These are phyloP conservation scores for Verticillium zaregamsianum DNA, from an alignment of 2,329 filamentous ascomycete genomes.

Conservation along the genomic window DNA sequence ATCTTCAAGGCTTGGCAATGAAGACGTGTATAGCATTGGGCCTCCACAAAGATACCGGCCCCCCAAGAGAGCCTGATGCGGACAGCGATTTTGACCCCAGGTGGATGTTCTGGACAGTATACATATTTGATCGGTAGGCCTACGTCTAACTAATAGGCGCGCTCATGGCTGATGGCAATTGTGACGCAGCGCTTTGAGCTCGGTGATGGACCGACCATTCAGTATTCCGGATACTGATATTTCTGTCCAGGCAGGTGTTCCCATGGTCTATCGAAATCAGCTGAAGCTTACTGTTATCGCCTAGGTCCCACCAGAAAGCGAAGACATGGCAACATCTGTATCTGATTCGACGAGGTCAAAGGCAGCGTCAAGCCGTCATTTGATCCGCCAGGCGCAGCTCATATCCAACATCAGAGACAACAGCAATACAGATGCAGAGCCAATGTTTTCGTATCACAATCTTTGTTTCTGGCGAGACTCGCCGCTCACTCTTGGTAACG, in stretches of 20 bases:
- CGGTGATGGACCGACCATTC: conserved; percentile 8
- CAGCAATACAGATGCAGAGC: neutral
- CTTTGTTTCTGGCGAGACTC: conserved; percentile 8
- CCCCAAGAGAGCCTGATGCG: conserved; percentile 1
- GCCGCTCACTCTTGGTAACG: neutral
- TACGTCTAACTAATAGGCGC: too few species aligned
- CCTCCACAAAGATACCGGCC: neutral
- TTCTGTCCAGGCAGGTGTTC: conserved; percentile 4
- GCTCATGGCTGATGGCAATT: too few species aligned
- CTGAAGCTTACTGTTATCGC: too few species aligned
- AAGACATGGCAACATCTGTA: neutral
- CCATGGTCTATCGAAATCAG: too few species aligned
- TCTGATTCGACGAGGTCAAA: neutral
- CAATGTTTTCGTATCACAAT: conserved; percentile 5
- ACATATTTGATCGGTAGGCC: conserved; percentile 6
- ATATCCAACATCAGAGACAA: conserved; percentile 3
- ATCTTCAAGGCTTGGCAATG: too few species aligned
- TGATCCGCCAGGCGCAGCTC: conserved; percentile 5
- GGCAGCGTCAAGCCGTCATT: neutral
- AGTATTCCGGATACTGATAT: conserved; percentile 9
- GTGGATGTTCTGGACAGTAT: conserved; percentile 10
- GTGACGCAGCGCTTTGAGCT: neutral
- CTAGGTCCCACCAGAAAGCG: neutral
- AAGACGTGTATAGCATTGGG: too few species aligned
- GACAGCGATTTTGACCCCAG: neutral